Base-by-base conservation (phyloP, 148 eudicot genomes). In the Rhododendron molle region DNA sequence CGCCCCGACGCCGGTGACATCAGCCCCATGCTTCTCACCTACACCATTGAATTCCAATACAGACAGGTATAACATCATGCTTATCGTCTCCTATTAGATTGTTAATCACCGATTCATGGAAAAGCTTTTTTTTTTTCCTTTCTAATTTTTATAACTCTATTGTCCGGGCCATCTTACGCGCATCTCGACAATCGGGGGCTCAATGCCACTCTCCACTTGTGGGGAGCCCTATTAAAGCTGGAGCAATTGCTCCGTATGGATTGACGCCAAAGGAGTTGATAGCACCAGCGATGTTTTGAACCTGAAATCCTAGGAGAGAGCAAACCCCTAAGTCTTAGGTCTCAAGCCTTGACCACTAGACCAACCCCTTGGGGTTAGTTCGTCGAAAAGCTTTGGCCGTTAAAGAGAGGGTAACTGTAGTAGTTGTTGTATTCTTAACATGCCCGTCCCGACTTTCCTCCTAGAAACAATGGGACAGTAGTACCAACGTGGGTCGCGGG, bases 1-100 rank as follows among this genome's bases (percentile, higher is more conserved):
- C 91, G 99, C 20, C 98, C 99, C 18, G 99, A 96, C 86, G 92
- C 98, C 46, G 92, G 93, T 56, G 99, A 96, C 84, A 96, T 96
- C 58, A 95, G 97, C 87, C 98, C 98, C 40, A 87, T 93, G 93
- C 89, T 94, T 15, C 89, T 96, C 32, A 93, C 99, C 21, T 95
- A 95, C 82, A 91, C 91, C 46, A 93, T 96, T 78, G 95, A 96
- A 87, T 87, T 96, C 82, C 96, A 92, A 73, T 96, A 93, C 77
- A 96, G 91, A 87, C 94, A 96, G 98, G 99, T 90, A 28, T 18
- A 28, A 20, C 23, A 23, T 54, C 60, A 16, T 16, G 60, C 43
- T 1, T 36, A 23, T 56, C 50, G 13, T 23, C 13, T n/a, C 11
- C 3, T 32, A 73, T 83, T 84, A 5, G 26, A 21, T 58, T 21